Evolutionary conservation across 176 grass and related monocot species (phyloP).

Genomic region (Eremochloa ophiuroides): DNA sequence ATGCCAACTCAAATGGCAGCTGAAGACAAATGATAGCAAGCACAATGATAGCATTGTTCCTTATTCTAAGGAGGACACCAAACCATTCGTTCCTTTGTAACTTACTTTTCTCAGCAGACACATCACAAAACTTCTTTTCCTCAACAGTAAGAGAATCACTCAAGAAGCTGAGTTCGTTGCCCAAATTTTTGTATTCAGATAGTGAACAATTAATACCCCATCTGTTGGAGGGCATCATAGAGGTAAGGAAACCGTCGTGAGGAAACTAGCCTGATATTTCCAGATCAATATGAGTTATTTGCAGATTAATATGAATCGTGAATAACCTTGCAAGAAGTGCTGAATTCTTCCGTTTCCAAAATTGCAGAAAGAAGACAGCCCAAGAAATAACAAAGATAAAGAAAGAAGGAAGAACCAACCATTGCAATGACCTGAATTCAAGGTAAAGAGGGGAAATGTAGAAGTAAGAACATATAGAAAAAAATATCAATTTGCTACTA

Average conservation of each 20-base stretch:
- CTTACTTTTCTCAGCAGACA: conserved; percentile 62
- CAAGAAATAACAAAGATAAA: conserved; percentile 92
- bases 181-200: conserved; percentile 71
- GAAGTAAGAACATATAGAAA: conserved; percentile 17
- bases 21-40: conserved; percentile 93
- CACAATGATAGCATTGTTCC: conserved; percentile 87
- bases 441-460: background rate
- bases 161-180: conserved; percentile 42
- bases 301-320: background rate
- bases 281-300: background rate
- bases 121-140: conserved; percentile 55
- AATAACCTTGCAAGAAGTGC: conserved; percentile 75
- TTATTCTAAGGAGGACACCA: conserved; percentile 80
- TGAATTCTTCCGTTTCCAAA: conserved; percentile 99
- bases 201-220: conserved; percentile 97
- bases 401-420: conserved; percentile 89
- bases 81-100: conserved; percentile 93
- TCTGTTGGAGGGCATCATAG: conserved; percentile 36
- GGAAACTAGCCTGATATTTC: conserved; percentile 10
- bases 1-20: conserved; percentile 89
- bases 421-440: conserved; percentile 69
- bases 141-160: conserved; percentile 14
- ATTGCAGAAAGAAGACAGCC: conserved; percentile 96
- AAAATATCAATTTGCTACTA: background rate
- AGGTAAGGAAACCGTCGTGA: background rate